These are phyloP conservation scores for Xylaria grammica DNA, from an alignment of 495 filamentous ascomycete genomes.

Conservation along the genomic window DNA sequence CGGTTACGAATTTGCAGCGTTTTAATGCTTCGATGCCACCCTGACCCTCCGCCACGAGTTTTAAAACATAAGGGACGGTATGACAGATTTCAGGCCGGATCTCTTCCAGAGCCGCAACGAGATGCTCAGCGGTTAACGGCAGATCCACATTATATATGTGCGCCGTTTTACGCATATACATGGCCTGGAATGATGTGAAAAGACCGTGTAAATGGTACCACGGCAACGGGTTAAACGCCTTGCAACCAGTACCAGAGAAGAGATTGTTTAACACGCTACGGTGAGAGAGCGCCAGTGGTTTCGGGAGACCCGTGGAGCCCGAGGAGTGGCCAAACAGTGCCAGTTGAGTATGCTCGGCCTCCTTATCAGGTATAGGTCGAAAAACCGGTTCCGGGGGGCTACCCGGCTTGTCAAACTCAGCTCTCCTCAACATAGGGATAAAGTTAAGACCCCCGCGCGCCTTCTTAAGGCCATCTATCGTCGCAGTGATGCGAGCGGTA, in stretches of 20 bases:
- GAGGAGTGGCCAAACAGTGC: constrained; percentile 62
- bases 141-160: constrained; percentile 58
- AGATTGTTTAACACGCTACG: constrained; percentile 44
- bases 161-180: constrained; percentile 57
- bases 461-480: constrained; percentile 49
- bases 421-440: constrained; percentile 38
- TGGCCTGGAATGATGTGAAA: constrained; percentile 53
- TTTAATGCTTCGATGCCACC: constrained; percentile 53
- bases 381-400: constrained; percentile 34
- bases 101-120: constrained; percentile 54
- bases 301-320: constrained; percentile 64
- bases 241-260: constrained; percentile 42
- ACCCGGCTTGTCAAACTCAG: constrained; percentile 40
- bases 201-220: constrained; percentile 61
- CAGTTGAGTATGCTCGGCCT: constrained; percentile 41
- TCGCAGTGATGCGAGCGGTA: constrained; percentile 46
- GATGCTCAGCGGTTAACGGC: constrained; percentile 56
- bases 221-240: constrained; percentile 60
- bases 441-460: constrained; percentile 40
- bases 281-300: constrained; percentile 50
- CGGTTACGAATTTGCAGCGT: constrained; percentile 53
- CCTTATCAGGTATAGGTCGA: constrained; percentile 39
- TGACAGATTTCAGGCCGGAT: constrained; percentile 57
- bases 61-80: constrained; percentile 62
- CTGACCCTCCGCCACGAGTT: constrained; percentile 56